A percentile compares a stretch with the other conserved stretches of the same genome.
These are phyloP conservation scores for Chaetomiaceae sp. DNA, from an alignment of 2,329 filamentous ascomycete species.

Conservation along the genomic window DNA sequence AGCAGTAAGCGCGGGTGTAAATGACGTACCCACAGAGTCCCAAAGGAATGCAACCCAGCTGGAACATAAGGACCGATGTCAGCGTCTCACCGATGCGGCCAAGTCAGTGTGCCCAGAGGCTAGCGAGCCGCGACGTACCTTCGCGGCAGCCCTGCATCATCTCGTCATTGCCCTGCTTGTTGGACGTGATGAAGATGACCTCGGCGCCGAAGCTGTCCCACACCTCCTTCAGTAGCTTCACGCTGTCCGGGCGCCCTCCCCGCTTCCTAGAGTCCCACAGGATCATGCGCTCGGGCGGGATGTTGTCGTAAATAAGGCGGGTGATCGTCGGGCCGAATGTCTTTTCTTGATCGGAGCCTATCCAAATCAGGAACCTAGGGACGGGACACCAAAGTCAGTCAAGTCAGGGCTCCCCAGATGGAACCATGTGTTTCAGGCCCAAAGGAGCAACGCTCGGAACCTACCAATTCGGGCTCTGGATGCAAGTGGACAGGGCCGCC, in stretches of 20 bases:
- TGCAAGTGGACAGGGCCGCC: constrained; percentile 36
- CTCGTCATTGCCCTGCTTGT: constrained; percentile 37
- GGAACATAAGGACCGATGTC: not conserved
- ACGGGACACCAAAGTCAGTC: no score
- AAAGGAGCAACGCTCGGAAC: no score
- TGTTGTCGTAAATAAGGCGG: constrained; percentile 33
- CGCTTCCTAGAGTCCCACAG: constrained; percentile 38
- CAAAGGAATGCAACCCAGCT: constrained; percentile 31
- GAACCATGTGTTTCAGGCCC: no score
- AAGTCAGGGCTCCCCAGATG: no score
- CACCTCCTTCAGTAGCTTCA: constrained; percentile 34
- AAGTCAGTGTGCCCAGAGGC: not conserved
- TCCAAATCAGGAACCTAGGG: constrained; percentile 36
- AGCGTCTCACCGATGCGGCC: not conserved
- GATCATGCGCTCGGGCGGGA: constrained; percentile 37
- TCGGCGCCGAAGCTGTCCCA: constrained; percentile 36
- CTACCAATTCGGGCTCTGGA: constrained; percentile 35
- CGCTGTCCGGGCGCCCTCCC: constrained; percentile 34
- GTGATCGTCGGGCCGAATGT: constrained; percentile 37
- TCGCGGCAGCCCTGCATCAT: constrained; percentile 37
- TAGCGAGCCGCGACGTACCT: constrained; percentile 26
- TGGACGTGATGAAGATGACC: constrained; percentile 39
- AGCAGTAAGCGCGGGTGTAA: no score
- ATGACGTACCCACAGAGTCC: no score
- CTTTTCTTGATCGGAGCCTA: constrained; percentile 36